Base-by-base conservation (phyloP, 768 basidiomycete species). In the Lactifluus rugatus region DNA sequence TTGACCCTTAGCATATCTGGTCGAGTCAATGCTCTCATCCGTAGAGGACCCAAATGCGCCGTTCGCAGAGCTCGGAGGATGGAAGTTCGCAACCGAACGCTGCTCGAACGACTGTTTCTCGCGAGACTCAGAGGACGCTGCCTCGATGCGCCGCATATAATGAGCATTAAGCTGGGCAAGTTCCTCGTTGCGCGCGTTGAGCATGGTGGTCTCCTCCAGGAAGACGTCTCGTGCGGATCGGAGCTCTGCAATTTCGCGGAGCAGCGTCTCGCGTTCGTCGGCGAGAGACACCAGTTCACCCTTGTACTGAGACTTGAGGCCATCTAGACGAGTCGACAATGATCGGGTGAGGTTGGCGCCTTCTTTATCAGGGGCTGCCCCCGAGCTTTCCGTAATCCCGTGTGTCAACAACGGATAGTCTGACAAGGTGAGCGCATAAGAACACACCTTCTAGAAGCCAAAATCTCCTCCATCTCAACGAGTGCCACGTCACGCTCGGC, bases 111-210 rank as follows among this genome's bases (percentile, higher is more conserved):
- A 58, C 32, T 21, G 49, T 14, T 42, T 55, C n/a, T 62, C 53
- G 37, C 28, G 47, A 14, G 48, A 13, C 23, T 23, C 66, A 16
- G 34, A 54, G 6, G 56, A 57, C 10, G 62, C 60, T 26, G 60
- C 52, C 50, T 96, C 94, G 66, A 89, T 79, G 59, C 89, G 85
- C 36, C 89, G 83, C 10, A 82, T 73, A 62, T 94, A 89, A 32
- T 91, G 87, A 5, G 85, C 79, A 63, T 88, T 89, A 45, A 97
- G 80, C 69, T 93, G 88, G 1, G 89, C 87, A 6, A 99, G 78
- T 69, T 94, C 90, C 66, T 94, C 93, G 72, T 98, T 98, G 48
- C 93, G 83, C 6, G 84, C 85, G 68, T 91, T 92, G 50, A 99
- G 79, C 21, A 85, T 85, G 0, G 92, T 87, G 0, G 93, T 89